phyloP scores from a whole-genome alignment of 371 early-diverging fungal genomes.

The Chytridium lagenaria region DNA sequence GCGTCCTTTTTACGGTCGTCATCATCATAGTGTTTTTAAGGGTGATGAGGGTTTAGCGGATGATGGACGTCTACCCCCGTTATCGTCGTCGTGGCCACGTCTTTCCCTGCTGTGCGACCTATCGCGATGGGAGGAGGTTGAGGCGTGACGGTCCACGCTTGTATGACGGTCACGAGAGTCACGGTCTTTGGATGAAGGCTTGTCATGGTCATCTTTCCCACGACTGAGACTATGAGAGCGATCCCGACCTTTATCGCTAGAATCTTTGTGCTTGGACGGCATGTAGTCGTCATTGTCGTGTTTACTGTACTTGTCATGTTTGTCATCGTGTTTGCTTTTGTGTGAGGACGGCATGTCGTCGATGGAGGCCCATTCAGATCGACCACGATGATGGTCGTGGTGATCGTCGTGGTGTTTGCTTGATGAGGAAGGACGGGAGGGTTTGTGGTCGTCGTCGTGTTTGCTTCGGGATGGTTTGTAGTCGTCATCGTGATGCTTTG shows the following conservation, averaged over 20 bases:
- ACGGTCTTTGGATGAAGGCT: background rate
- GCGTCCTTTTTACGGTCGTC: background rate
- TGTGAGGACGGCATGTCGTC: background rate
- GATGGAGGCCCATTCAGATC: conserved; percentile 17
- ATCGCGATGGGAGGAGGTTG: conserved; percentile 1
- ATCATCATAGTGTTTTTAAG: conserved; percentile 14
- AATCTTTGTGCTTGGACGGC: no score
- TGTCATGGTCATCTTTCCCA: background rate
- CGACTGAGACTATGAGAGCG: no score
- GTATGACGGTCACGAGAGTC: conserved; percentile 14
- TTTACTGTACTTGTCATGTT: conserved; percentile 7
- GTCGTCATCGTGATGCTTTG: no score
- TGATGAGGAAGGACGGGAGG: background rate
- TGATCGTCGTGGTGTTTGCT: conserved; percentile 8
- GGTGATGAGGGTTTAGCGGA: background rate
- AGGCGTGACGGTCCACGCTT: background rate
- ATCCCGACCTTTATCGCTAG: no score
- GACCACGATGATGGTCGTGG: background rate
- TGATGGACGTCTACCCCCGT: background rate
- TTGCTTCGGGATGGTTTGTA: no score
- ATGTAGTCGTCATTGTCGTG: conserved; percentile 5
- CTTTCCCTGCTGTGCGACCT: background rate
- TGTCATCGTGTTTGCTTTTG: background rate
- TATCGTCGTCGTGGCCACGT: background rate
- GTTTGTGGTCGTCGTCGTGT: background rate